These are phyloP conservation scores for Recurvomyces mirabilis DNA, from an alignment of 495 filamentous ascomycete species.

Conservation along the genomic window DNA sequence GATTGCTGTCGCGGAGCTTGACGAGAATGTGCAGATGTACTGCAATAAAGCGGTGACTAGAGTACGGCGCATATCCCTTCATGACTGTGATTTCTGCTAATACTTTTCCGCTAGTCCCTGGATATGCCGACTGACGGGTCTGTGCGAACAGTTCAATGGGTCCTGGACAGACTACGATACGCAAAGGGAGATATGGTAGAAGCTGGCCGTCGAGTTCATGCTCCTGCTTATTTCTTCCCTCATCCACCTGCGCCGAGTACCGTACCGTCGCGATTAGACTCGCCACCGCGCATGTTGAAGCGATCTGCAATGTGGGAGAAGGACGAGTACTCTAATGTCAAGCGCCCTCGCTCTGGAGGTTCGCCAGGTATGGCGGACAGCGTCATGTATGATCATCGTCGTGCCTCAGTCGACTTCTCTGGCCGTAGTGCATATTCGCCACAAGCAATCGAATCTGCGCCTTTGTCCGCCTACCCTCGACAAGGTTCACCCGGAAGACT, in stretches of 20 bases:
- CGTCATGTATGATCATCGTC: too few relatives aligned
- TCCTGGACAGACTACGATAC: constrained; percentile 8
- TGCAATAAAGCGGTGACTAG: constrained; percentile 8
- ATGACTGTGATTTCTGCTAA: not conserved
- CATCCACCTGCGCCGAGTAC: constrained; percentile 1
- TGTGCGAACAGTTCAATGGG: constrained; percentile 9
- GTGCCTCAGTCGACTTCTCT: constrained; percentile 4
- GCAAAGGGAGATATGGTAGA: constrained; percentile 10
- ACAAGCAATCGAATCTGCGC: constrained; percentile 2
- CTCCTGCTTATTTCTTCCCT: not conserved
- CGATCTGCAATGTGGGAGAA: constrained; percentile 4
- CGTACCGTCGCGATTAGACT: not conserved
- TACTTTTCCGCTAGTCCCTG: not conserved
- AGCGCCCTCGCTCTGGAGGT: constrained; percentile 5
- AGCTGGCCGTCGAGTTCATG: not conserved
- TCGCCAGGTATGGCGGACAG: too few relatives aligned
- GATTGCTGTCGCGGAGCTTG: constrained; percentile 9
- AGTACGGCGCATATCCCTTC: not conserved
- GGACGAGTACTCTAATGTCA: not conserved
- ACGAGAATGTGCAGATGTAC: constrained; percentile 7
- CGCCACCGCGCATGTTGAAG: constrained; percentile 5
- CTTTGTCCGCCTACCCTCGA: constrained; percentile 7
- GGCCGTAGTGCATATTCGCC: constrained; percentile 1
- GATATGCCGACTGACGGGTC: constrained; percentile 8
- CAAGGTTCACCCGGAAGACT: constrained; percentile 1